Percentiles rank a stretch among this genome's conserved stretches.
These are phyloP conservation scores for Epichloe amarillans DNA, from an alignment of 2,329 filamentous ascomycete species.

Conservation along the genomic window DNA sequence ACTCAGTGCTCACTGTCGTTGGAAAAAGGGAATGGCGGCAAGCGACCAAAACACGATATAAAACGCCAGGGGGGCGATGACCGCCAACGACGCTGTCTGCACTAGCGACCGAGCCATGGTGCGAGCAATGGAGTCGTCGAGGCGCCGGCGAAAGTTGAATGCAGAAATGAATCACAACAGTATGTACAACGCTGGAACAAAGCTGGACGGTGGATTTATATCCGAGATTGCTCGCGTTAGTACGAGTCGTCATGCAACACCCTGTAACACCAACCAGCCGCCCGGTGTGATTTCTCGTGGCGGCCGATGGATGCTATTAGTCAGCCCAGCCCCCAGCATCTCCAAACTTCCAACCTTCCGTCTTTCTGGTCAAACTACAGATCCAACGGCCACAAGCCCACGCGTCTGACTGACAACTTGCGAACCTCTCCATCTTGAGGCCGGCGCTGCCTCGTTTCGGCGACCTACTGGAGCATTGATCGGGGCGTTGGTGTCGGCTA, in stretches of 20 bases:
- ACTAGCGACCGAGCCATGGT: conserved; percentile 16
- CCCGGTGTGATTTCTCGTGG: neutral
- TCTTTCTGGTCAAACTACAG: neutral
- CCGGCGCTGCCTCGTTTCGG: conserved; percentile 1
- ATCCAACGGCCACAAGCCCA: neutral
- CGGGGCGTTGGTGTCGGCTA: conserved; percentile 1
- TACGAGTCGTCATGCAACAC: neutral
- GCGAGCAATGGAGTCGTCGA: neutral
- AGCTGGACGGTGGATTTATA: neutral
- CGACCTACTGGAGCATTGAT: conserved; percentile 7
- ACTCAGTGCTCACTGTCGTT: conserved; percentile 56
- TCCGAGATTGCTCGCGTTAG: neutral
- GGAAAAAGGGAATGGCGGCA: conserved; percentile 55
- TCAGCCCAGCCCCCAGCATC: neutral
- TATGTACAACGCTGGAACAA: too few relatives aligned
- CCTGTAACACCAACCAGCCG: neutral
- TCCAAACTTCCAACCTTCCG: neutral
- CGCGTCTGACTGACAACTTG: neutral
- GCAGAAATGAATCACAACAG: too few relatives aligned
- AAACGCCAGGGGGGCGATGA: conserved; percentile 45
- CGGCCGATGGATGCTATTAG: neutral
- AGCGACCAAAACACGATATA: conserved; percentile 56
- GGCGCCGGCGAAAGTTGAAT: neutral
- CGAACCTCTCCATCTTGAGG: neutral
- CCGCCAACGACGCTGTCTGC: conserved; percentile 13